These are phyloP conservation scores for Solanum lycopersicoides DNA, from an alignment of 257 asterid genomes.

Conservation along the genomic window DNA sequence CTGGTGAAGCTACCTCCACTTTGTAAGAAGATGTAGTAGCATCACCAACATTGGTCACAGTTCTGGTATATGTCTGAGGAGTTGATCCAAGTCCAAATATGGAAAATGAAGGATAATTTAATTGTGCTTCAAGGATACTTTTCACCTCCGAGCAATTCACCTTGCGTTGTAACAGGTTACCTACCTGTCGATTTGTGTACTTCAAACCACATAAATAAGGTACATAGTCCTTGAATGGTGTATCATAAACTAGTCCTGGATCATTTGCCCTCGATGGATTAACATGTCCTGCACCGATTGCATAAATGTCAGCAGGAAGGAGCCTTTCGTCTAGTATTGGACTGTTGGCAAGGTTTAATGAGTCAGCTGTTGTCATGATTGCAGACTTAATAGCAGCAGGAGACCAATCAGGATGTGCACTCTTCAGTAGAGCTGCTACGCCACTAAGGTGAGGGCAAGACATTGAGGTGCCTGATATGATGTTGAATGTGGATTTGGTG, in stretches of 20 bases:
- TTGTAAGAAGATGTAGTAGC: constrained; percentile 12
- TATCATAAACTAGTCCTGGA: constrained; percentile 46
- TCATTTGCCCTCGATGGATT: constrained; percentile 28
- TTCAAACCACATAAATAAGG: constrained; percentile 32
- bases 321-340: constrained; percentile 21
- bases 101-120: constrained; percentile 14
- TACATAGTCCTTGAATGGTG: constrained; percentile 26
- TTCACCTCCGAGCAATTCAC: constrained; percentile 12
- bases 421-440: constrained; percentile 31
- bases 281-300: constrained; percentile 43
- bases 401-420: constrained; percentile 39
- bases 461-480: constrained; percentile 45
- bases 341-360: constrained; percentile 2
- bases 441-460: constrained; percentile 45
- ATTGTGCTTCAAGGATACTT: constrained; percentile 14
- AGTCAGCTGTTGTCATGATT: constrained; percentile 43
- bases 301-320: constrained; percentile 20
- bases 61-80: constrained; percentile 23
- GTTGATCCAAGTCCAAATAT: neutral
- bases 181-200: constrained; percentile 17
- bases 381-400: constrained; percentile 47
- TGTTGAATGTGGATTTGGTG: constrained; percentile 25
- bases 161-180: neutral
- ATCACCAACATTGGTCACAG: constrained; percentile 33
- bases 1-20: constrained; percentile 10